Percentiles rank a stretch among this genome's conserved stretches.
phyloP scores from a whole-genome alignment of 208 protist genomes.

The Acanthamoeba lugdunensis region DNA sequence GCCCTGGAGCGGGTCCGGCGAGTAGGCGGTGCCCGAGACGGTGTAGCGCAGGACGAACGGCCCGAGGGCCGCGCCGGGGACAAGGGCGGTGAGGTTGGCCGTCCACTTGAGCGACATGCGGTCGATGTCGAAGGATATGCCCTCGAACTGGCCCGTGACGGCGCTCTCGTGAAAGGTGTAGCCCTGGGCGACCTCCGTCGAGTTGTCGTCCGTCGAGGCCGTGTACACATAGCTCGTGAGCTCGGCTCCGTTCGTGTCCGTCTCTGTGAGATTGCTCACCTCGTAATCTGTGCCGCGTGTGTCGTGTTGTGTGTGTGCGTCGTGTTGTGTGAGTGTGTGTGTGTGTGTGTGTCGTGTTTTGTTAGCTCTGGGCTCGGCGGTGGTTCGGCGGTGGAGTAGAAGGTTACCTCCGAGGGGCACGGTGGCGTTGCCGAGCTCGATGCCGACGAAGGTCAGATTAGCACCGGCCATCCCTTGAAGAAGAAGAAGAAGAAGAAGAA shows the following conservation, averaged over 20 bases:
- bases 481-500: too few relatives aligned
- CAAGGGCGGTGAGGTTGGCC: neutral
- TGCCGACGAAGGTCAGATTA: too few relatives aligned
- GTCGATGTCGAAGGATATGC: neutral
- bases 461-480: too few relatives aligned
- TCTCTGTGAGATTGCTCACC: neutral
- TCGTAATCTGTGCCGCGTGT: neutral
- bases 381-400: too few relatives aligned
- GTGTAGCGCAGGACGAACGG: neutral
- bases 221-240: neutral
- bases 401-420: too few relatives aligned
- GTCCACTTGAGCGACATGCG: conserved; percentile 5
- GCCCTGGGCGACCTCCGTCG: neutral
- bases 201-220: neutral
- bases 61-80: neutral
- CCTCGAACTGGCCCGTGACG: neutral
- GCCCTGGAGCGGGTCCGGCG: neutral
- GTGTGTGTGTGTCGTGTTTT: too few relatives aligned
- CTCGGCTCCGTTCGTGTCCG: neutral
- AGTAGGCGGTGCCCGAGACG: neutral
- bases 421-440: too few relatives aligned
- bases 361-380: too few relatives aligned
- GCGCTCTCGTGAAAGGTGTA: neutral
- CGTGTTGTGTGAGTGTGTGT: too few relatives aligned
- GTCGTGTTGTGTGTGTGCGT: too few relatives aligned